Percentiles rank a stretch among this genome's conserved stretches.
Evolutionary conservation across 2,329 filamentous ascomycete genomes (phyloP).

Genomic region (Dendryphion nanum): DNA sequence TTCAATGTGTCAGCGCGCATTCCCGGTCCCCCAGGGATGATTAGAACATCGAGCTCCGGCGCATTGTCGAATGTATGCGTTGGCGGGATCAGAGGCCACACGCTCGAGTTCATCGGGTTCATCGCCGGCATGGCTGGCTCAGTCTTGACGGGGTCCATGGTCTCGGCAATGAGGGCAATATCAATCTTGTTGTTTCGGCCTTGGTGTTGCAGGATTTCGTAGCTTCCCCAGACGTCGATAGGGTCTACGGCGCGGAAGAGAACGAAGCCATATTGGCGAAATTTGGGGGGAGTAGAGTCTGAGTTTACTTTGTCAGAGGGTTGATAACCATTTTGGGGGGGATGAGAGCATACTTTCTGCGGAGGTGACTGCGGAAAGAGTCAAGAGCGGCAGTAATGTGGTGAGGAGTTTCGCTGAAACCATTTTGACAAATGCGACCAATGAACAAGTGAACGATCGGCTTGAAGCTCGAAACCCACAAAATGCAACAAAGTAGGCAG

Average conservation of each 20-base stretch:
- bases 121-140: not conserved
- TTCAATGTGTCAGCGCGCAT: not conserved
- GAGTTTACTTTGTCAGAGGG: too few species aligned
- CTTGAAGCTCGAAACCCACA: too few species aligned
- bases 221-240: not conserved
- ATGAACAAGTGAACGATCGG: too few species aligned
- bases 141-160: constrained; percentile 26
- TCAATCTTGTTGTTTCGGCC: constrained; percentile 20
- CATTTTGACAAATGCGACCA: too few species aligned
- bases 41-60: constrained; percentile 54
- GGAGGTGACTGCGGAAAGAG: too few species aligned
- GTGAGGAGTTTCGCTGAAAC: too few species aligned
- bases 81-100: not conserved
- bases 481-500: too few species aligned
- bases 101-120: not conserved
- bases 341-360: too few species aligned
- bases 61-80: not conserved
- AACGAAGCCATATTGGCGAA: not conserved
- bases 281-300: too few species aligned
- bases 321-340: too few species aligned
- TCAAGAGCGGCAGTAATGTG: too few species aligned
- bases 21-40: constrained; percentile 58
- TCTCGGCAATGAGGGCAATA: constrained; percentile 17
- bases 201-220: not conserved
- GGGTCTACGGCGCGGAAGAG: not conserved